Conservation (phyloP, 768 basidiomycete genomes). For the Hericium alpestre region DNA sequence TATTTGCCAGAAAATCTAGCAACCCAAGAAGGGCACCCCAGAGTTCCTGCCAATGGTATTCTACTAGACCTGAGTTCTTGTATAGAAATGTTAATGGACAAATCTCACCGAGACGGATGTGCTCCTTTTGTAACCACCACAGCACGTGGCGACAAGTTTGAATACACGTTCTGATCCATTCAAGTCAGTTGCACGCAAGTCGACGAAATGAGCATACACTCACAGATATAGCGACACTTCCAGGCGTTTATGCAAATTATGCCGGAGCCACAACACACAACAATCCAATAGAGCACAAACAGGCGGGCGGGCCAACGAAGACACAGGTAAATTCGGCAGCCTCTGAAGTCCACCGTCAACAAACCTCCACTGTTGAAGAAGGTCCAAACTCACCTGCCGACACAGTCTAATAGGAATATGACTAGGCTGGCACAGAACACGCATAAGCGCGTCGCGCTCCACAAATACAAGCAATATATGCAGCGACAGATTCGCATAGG, state of each 20-base stretch:
- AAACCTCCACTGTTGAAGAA: not conserved
- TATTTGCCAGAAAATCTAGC: constrained; percentile 45
- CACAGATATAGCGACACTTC: constrained; percentile 50
- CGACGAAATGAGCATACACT: constrained; percentile 12
- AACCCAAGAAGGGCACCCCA: constrained; percentile 50
- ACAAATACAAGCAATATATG: constrained; percentile 40
- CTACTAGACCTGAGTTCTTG: constrained; percentile 22
- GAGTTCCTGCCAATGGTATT: constrained; percentile 56
- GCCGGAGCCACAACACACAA: constrained; percentile 58
- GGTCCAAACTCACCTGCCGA: constrained; percentile 39
- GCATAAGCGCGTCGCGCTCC: constrained; percentile 39
- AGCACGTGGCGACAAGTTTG: constrained; percentile 43
- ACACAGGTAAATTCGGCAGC: constrained; percentile 37
- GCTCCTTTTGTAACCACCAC: constrained; percentile 45
- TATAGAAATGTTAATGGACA: no score
- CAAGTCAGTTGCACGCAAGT: not conserved
- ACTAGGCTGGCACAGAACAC: constrained; percentile 31
- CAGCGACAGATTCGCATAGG: constrained; percentile 51
- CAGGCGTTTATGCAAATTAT: constrained; percentile 55
- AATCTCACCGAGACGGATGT: constrained; percentile 41
- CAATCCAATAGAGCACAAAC: constrained; percentile 57
- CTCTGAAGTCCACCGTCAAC: constrained; percentile 25
- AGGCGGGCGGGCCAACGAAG: constrained; percentile 30
- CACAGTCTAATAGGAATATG: constrained; percentile 42
- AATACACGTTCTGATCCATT: constrained; percentile 36